A percentile compares a stretch with the other conserved stretches of the same genome.
Evolutionary conservation across 345 rosid genomes (phyloP).

Genomic region (Schrenkiella parvula): DNA sequence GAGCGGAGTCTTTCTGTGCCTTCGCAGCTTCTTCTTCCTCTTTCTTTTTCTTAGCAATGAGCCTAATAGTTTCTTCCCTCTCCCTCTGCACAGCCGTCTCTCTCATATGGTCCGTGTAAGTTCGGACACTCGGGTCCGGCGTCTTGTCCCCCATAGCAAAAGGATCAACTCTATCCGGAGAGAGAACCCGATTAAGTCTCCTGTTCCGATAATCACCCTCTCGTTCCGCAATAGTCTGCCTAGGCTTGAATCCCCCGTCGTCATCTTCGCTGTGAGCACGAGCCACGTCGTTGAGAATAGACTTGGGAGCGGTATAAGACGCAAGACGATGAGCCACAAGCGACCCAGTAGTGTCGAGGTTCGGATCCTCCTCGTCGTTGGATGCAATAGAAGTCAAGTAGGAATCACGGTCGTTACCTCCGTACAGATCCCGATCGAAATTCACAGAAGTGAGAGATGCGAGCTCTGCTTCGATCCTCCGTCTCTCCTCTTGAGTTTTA

Average conservation of each 20-base stretch:
- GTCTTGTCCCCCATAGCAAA: constrained; percentile 93
- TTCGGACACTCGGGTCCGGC: constrained; percentile 72
- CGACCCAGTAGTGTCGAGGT: constrained; percentile 52
- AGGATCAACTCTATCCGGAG: constrained; percentile 94
- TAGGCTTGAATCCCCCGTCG: constrained; percentile 57
- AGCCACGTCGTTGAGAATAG: constrained; percentile 70
- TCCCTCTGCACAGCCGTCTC: constrained; percentile 68
- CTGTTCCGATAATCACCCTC: constrained; percentile 89
- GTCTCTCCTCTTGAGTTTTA: constrained; percentile 77
- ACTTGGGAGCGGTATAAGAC: constrained; percentile 89
- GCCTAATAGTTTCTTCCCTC: constrained; percentile 54
- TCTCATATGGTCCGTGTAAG: constrained; percentile 79
- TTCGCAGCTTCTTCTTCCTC: constrained; percentile 75
- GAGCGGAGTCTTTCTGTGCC: constrained; percentile 38
- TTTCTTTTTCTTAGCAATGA: constrained; percentile 62
- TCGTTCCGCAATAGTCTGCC: constrained; percentile 73
- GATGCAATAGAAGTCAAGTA: constrained; percentile 73
- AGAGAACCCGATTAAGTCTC: constrained; percentile 74
- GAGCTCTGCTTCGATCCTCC: constrained; percentile 64
- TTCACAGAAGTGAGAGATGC: constrained; percentile 68
- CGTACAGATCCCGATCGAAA: constrained; percentile 78
- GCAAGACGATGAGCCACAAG: constrained; percentile 76
- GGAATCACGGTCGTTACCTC: constrained; percentile 59
- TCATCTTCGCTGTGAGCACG: constrained; percentile 58
- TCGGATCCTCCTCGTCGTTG: constrained; percentile 77